phyloP scores from a whole-genome alignment of 768 basidiomycete species.

The Hydnomerulius pinastri region DNA sequence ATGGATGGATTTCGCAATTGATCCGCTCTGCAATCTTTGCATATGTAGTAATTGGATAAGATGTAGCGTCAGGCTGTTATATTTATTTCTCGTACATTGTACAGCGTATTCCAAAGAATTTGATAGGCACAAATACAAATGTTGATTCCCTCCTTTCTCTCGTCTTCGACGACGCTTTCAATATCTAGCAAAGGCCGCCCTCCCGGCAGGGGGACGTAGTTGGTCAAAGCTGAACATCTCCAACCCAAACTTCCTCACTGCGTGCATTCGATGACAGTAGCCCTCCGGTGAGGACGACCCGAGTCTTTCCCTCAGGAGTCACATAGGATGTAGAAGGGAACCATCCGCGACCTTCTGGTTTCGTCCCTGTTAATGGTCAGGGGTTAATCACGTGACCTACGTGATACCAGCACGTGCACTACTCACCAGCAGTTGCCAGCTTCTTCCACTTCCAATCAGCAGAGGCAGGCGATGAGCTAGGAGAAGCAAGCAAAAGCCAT shows the following conservation, averaged over 20 bases:
- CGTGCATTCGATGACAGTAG: conserved; percentile 43
- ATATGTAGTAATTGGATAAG: background rate
- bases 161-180: background rate
- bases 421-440: conserved; percentile 13
- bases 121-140: background rate
- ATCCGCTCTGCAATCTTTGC: background rate
- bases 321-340: conserved; percentile 35
- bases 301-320: conserved; percentile 21
- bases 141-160: background rate
- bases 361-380: background rate
- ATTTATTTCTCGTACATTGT: background rate
- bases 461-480: background rate
- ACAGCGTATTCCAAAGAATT: background rate
- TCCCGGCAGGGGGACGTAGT: too few relatives aligned
- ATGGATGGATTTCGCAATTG: too few relatives aligned
- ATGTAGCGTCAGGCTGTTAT: background rate
- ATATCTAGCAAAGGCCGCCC: background rate
- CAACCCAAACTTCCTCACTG: conserved; percentile 42
- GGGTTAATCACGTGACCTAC: background rate
- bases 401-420: background rate
- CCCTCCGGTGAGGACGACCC: conserved; percentile 42
- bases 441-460: conserved; percentile 30
- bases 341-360: conserved; percentile 44
- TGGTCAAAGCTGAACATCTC: conserved; percentile 31
- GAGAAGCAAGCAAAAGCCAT: conserved; percentile 33